Base-by-base conservation (phyloP, 257 asterid genomes). In the Leptodermis oblonga region DNA sequence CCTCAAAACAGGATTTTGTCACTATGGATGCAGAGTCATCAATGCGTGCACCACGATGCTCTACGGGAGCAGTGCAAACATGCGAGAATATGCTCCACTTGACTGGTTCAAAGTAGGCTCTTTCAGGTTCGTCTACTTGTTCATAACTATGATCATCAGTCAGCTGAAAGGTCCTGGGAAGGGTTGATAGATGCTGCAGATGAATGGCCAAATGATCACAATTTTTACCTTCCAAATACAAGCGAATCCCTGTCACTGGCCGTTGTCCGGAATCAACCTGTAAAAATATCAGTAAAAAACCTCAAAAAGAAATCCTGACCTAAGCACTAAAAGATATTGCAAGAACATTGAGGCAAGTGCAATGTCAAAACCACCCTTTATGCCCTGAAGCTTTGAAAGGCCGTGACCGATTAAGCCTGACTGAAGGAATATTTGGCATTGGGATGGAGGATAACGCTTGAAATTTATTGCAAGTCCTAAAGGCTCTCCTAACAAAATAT, bases 81-180 rank as follows among this genome's bases (percentile, higher is more conserved):
- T 93, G 98, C 2, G 98, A 93, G 83, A 93, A 93, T 78, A 86
- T 88, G 84, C 96, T 90, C 97, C 99, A 90, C 71, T 90, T 90
- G 56, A 93, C 95, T 4, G 99, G 97, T 65, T 88, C 95, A 4
- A 83, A 83, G 77, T 90, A 93, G 36, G 82, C 97, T 20, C 86
- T 82, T 72, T 77, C 78, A 33, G 92, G 84, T 68, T 85, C 99
- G 25, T 88, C 95, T 3, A 74, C 72, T 4, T 87, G 94, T 55
- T 87, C 86, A 30, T 88, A 81, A 52, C 81, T 83, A 48, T 46
- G 86, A 72, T 86, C 90, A 12, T 87, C 91, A 0, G 91, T 77
- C 25, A 90, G 86, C 41, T 82, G 87, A 69, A 87, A 85, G 51
- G 88, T 83, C 36, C 75, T 80, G 0, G 97, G 96, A 68, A 86